Evolutionary conservation across 2,329 filamentous ascomycete genomes (phyloP).

Genomic region (Exophiala calicioides): DNA sequence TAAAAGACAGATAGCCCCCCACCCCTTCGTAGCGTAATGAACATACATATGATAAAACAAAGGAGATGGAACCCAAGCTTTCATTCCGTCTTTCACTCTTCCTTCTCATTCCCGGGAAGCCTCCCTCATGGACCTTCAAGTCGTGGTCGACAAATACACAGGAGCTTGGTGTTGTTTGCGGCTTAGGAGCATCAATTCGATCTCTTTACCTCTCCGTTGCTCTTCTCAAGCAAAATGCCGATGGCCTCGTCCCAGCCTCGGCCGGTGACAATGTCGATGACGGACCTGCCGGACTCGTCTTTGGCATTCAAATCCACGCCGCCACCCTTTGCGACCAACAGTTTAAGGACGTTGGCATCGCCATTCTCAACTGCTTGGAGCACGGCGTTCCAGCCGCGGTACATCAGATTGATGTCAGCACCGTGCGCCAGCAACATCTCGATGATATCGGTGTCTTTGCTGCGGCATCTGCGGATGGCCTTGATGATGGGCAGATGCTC

Average conservation of each 20-base stretch:
- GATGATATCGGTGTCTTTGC: slow-evolving; percentile 60
- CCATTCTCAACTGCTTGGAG: slow-evolving; percentile 68
- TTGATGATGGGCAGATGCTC: slow-evolving; percentile 73
- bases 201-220: too few relatives aligned
- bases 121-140: too few relatives aligned
- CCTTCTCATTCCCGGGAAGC: too few relatives aligned
- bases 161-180: too few relatives aligned
- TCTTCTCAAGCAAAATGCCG: slow-evolving; percentile 52
- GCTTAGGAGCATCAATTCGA: too few relatives aligned
- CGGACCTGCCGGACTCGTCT: slow-evolving; percentile 57
- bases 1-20: too few relatives aligned
- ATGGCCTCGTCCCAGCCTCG: slow-evolving; percentile 62
- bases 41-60: too few relatives aligned
- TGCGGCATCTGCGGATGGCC: slow-evolving; percentile 61
- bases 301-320: slow-evolving; percentile 44
- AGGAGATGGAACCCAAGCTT: too few relatives aligned
- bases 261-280: slow-evolving; percentile 60
- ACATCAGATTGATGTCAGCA: slow-evolving; percentile 68
- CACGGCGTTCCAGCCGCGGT: slow-evolving; percentile 66
- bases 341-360: slow-evolving; percentile 54
- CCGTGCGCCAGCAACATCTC: slow-evolving; percentile 64
- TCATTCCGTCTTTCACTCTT: too few relatives aligned
- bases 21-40: too few relatives aligned
- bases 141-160: too few relatives aligned
- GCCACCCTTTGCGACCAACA: slow-evolving; percentile 42